Conservation (phyloP, 2,329 filamentous ascomycete genomes). For the Fusarium aywerte region DNA sequence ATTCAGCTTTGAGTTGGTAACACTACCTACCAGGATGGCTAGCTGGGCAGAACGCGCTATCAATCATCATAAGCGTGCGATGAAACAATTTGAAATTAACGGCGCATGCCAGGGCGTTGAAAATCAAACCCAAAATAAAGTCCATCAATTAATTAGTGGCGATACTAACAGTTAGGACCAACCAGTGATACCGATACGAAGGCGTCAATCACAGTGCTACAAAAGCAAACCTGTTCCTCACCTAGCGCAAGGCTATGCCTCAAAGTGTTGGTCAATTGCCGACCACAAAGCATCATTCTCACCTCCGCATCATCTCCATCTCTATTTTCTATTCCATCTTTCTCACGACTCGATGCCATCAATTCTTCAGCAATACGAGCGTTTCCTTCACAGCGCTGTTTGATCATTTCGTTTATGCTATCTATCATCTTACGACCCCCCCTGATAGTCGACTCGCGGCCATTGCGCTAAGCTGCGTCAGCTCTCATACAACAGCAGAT, state of each 20-base stretch:
- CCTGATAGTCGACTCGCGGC: neutral
- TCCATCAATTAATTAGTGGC: neutral
- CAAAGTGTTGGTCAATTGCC: conserved; percentile 1
- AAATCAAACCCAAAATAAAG: neutral
- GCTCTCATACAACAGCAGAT: neutral
- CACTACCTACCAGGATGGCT: neutral
- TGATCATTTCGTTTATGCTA: neutral
- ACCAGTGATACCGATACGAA: neutral
- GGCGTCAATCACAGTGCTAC: conserved; percentile 1
- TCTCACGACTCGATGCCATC: neutral
- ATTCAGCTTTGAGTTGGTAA: neutral
- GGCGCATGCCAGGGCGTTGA: neutral
- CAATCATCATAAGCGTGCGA: neutral
- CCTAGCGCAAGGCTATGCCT: conserved; percentile 5
- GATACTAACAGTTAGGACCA: neutral
- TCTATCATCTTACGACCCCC: neutral
- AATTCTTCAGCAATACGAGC: too few relatives aligned
- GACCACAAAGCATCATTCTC: neutral
- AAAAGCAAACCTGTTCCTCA: neutral
- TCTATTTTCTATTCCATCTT: neutral
- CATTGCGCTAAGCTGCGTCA: conserved; percentile 13
- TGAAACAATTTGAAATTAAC: neutral
- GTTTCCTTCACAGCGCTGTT: neutral
- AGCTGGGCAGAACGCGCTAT: neutral
- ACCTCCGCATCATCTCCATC: neutral